Conservation (phyloP, 129 eudicot genomes). For the Kitagawia praeruptora region DNA sequence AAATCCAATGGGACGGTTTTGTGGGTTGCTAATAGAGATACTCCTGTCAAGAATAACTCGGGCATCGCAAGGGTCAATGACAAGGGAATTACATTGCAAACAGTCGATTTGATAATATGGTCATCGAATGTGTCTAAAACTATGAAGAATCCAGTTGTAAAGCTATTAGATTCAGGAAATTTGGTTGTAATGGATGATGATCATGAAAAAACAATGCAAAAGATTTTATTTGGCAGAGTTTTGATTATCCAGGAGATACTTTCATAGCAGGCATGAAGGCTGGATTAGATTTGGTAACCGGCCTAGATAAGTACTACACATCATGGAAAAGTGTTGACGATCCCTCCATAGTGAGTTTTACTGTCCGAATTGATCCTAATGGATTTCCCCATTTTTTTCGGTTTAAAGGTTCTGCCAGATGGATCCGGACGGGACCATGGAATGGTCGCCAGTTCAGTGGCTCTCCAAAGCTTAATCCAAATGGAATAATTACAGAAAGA, state of each 20-base stretch:
- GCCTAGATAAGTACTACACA: background rate
- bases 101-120: background rate
- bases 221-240: background rate
- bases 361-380: background rate
- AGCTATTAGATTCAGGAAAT: background rate
- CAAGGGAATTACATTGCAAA: background rate
- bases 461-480: background rate
- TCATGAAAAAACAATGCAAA: background rate
- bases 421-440: background rate
- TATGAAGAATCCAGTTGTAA: background rate
- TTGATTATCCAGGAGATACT: background rate
- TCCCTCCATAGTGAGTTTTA: background rate
- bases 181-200: background rate
- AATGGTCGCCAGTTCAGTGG: background rate
- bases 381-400: background rate
- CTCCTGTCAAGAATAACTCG: background rate
- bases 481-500: background rate
- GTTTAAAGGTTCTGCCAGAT: background rate
- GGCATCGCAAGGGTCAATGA: background rate
- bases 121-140: background rate
- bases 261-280: background rate
- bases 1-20: background rate
- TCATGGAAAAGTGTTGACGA: background rate
- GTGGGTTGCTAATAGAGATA: background rate
- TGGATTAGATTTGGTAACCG: constrained; percentile 4